Evolutionary conservation across 2,329 filamentous ascomycete genomes (phyloP).

Genomic region (Colletotrichum falcatum): DNA sequence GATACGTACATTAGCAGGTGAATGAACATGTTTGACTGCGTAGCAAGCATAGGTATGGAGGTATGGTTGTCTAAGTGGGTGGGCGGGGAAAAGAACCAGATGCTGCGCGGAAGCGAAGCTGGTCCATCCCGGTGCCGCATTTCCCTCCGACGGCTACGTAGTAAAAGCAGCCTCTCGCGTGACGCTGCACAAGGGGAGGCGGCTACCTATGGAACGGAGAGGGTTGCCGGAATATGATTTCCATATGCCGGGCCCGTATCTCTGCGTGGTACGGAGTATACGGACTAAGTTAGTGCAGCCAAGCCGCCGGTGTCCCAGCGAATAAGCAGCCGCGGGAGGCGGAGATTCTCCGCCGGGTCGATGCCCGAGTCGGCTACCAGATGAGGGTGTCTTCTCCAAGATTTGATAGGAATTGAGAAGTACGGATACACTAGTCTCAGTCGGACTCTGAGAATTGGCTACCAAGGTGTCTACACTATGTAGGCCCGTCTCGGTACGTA

Average conservation of each 20-base stretch:
- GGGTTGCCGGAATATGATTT: constrained; percentile 6
- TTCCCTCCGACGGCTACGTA: neutral
- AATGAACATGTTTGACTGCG: neutral
- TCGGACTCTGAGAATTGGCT: neutral
- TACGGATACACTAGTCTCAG: no score
- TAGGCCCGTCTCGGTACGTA: neutral
- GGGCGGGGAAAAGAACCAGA: neutral
- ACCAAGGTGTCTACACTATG: neutral
- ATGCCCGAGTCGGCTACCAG: neutral
- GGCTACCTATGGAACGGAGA: neutral
- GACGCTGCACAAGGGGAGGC: neutral
- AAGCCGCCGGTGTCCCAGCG: neutral
- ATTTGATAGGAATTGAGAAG: neutral
- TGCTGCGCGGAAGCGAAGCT: neutral
- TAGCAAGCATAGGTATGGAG: no score
- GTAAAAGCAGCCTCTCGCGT: neutral
- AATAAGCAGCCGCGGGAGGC: neutral
- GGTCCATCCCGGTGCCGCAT: neutral
- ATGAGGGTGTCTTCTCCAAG: neutral
- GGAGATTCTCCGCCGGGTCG: constrained; percentile 14
- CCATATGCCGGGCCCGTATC: neutral
- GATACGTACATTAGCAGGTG: neutral
- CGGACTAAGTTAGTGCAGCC: neutral
- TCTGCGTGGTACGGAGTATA: neutral
- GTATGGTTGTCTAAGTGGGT: neutral